Evolutionary conservation across 2,329 filamentous ascomycete genomes (phyloP), one percentile per base, ranked within the genome.

Genomic region (Helminthosporium solani): DNA sequence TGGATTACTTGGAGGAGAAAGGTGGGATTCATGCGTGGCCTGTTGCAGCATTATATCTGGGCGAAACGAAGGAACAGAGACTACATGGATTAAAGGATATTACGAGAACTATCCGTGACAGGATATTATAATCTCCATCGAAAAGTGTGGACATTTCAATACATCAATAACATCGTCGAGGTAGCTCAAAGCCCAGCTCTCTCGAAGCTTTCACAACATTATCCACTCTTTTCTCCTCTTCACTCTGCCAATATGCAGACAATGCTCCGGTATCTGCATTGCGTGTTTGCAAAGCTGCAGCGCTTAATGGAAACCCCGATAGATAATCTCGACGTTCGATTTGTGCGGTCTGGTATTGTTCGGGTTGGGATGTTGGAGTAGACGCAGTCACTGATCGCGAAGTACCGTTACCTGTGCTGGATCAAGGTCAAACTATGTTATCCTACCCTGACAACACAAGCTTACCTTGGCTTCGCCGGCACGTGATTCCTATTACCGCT

Each of bases 21-120:
- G 85, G 81, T 12, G 84, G 82, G 2, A 84, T 94, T 47, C 89
- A 95, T 68, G 88, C 85, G 9, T 95, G 89, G 90, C 88, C 88
- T 0, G 85, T 95, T 16, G 86, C 85, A 8, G 75, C 75, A 50
- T 61, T 83, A 15, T 84, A 83, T 61, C 58, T 83, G 18, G 76
- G 76, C 7, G 73, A 75, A 44, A 73, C 67, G 6, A 70, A 68
- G 41, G 67, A 73, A 7, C 74, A 75, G 47, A 61, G 78, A 41
- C 58, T 77, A 41, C 68, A 73, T 49, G 78, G 78, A 3, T 47
- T 81, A 39, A 67, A 68, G 40, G 64, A 70, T 33, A 73, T 79
- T 42, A 73, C 74, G 8, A 58, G 61, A n/a, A 58, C 59, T 23
- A 70, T 67, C 15, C 63, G 58, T 19, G 54, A 58, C 20, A 63